Evolutionary conservation across 2,329 filamentous ascomycete genomes (phyloP), one percentile per base, ranked within the genome.

Genomic region (Cryphonectria japonica): DNA sequence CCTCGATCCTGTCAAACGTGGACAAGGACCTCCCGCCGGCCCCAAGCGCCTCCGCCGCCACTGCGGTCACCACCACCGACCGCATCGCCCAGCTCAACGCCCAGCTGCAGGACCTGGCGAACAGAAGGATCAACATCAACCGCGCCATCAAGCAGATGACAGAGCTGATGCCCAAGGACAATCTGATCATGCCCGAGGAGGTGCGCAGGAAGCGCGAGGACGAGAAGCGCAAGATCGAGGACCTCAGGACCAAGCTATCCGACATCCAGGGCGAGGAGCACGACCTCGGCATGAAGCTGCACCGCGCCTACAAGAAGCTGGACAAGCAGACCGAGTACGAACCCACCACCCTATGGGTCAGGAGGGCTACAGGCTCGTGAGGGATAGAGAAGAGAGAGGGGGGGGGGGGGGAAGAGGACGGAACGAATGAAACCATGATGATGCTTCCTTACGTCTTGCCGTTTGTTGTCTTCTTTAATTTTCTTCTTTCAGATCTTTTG

Each of bases 261-360:
- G 92, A 94, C 73, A 88, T 96, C 37, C 87, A 89, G 79, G 86
- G 89, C 74, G 90, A 95, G 79, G 91, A 94, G 80, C 92, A 95
- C 77, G 92, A 96, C 69, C 82, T 95, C 59, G 93, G 93, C 0
- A 82, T 96, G 76, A 91, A 90, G 79, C 83, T 96, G 69, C 89
- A 93, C 78, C 84, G 92, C 32, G 91, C 92, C 13, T 91, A 92
- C 81, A 95, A 93, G 83, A 87, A 93, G 64, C 85, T 90, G 75
- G 92, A 95, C 76, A 87, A 91, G 74, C 87, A 91, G 67, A 86
- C 85, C 2, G 84, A 85, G 46, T 91, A 85, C 76, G 90, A 93
- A 76, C 88, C 88, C 14, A 91, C 90, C 0, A 88, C 88, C 41
- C 81, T 97, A 13, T 97, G 93, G 93, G 92, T 97, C 66, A 87